Percentiles rank a stretch among this genome's conserved stretches.
Evolutionary conservation across 75 land plant genomes (phyloP).

Genomic region (Isoetes taiwanensis): DNA sequence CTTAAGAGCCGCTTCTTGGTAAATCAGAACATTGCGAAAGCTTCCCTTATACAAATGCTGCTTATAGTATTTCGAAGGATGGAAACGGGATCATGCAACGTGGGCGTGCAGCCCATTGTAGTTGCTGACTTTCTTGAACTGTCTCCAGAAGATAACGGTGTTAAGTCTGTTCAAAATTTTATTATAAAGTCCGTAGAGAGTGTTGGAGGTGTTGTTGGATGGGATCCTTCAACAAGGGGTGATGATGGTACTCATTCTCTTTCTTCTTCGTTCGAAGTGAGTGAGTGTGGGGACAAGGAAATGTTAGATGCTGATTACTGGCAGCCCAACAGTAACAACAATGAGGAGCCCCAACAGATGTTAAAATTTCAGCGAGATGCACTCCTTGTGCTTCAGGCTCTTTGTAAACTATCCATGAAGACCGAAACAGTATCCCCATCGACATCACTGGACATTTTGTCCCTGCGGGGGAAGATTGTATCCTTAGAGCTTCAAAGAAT

Average conservation of each 20-base stretch:
- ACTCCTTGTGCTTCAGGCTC: conserved; percentile 39
- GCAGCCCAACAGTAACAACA: conserved; percentile 10
- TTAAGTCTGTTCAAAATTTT: conserved; percentile 45
- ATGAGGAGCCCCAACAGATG: conserved; percentile 1
- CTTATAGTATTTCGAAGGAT: conserved; percentile 39
- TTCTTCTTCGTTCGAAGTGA: neutral
- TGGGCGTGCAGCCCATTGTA: conserved; percentile 18
- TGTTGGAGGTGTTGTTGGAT: conserved; percentile 19
- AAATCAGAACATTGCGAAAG: conserved; percentile 59
- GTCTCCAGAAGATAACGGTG: conserved; percentile 31
- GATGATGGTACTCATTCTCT: neutral
- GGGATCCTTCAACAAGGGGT: neutral
- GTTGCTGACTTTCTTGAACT: conserved; percentile 41
- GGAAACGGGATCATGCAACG: conserved; percentile 37
- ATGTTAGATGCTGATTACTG: conserved; percentile 15
- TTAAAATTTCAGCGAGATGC: conserved; percentile 57
- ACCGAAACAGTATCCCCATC: conserved; percentile 29
- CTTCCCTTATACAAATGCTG: conserved; percentile 49
- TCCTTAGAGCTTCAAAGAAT: conserved; percentile 57
- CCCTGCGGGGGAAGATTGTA: conserved; percentile 50
- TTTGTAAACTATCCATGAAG: conserved; percentile 74
- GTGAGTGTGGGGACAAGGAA: conserved; percentile 16
- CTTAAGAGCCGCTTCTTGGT: conserved; percentile 40
- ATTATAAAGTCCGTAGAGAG: conserved; percentile 42
- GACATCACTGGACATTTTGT: conserved; percentile 38